These are phyloP conservation scores for Aspergillus diversus DNA, from an alignment of 495 filamentous ascomycete genomes.

Conservation along the genomic window DNA sequence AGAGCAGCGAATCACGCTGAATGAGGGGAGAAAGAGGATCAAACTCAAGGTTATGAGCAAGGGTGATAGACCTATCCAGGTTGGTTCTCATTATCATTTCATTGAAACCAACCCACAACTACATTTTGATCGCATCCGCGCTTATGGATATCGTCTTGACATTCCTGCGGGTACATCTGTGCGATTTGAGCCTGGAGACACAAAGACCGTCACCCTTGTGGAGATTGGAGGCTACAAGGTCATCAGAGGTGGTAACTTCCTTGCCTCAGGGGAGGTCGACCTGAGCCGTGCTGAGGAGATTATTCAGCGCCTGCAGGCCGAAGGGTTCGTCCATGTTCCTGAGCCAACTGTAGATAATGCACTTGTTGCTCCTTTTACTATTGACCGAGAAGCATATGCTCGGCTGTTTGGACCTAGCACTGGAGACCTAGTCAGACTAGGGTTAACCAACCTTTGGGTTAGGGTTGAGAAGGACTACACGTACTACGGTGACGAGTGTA, in stretches of 20 bases:
- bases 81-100: slow-evolving; percentile 96
- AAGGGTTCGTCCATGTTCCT: slow-evolving; percentile 77
- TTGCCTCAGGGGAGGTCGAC: slow-evolving; percentile 77
- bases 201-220: slow-evolving; percentile 89
- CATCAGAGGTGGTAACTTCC: slow-evolving; percentile 82
- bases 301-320: slow-evolving; percentile 61
- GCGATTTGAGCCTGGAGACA: slow-evolving; percentile 93
- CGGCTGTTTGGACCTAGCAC: slow-evolving; percentile 93
- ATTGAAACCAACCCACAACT: slow-evolving; percentile 90
- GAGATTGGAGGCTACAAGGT: slow-evolving; percentile 82
- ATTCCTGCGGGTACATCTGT: slow-evolving; percentile 91
- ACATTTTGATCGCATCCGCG: slow-evolving; percentile 83
- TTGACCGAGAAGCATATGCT: slow-evolving; percentile 78
- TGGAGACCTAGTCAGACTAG: slow-evolving; percentile 81
- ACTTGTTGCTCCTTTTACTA: slow-evolving; percentile 61
- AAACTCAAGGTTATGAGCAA: slow-evolving; percentile 77
- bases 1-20: slow-evolving; percentile 65
- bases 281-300: slow-evolving; percentile 64
- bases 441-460: slow-evolving; percentile 88
- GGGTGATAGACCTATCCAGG: slow-evolving; percentile 90
- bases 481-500: slow-evolving; percentile 89
- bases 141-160: slow-evolving; percentile 87
- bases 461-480: slow-evolving; percentile 88
- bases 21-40: slow-evolving; percentile 74
- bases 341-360: slow-evolving; percentile 61